Percentiles rank a stretch among this genome's conserved stretches.
phyloP scores from a whole-genome alignment of 108 stramenopile genomes.

The Phaeodactylum tricornutum region DNA sequence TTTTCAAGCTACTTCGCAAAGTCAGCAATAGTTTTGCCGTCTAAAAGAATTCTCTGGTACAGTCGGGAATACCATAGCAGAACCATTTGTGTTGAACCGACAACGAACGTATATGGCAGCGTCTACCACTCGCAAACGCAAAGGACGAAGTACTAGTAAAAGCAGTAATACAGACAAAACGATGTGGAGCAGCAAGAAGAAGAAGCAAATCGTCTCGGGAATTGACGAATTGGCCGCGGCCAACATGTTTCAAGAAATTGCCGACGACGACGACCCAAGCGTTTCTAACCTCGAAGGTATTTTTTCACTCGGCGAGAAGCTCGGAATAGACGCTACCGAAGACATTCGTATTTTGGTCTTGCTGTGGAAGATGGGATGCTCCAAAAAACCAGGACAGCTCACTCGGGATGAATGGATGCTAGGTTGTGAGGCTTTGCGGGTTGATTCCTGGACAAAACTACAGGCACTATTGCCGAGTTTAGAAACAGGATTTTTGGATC shows the following conservation, averaged over 20 bases:
- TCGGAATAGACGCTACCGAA: conserved; percentile 70
- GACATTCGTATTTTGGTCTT: conserved; percentile 83
- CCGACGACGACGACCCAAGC: conserved; percentile 51
- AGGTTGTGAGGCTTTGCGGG: conserved; percentile 39
- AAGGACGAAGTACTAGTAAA: background rate
- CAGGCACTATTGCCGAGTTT: conserved; percentile 48
- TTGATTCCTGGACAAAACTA: conserved; percentile 60
- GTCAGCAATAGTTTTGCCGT: too few relatives aligned
- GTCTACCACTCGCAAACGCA: too few relatives aligned
- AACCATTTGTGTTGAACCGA: too few relatives aligned
- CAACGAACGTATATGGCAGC: too few relatives aligned
- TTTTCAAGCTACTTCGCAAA: too few relatives aligned
- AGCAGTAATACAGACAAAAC: background rate
- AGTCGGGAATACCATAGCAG: too few relatives aligned
- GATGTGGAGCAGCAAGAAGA: conserved; percentile 1
- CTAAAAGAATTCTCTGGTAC: too few relatives aligned
- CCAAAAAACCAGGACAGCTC: conserved; percentile 76
- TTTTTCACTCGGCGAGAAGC: conserved; percentile 56
- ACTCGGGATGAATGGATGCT: conserved; percentile 60
- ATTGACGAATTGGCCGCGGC: conserved; percentile 7
- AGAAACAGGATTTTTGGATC: conserved; percentile 85
- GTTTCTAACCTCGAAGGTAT: conserved; percentile 71
- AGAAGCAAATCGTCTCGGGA: background rate
- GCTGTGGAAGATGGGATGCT: conserved; percentile 73
- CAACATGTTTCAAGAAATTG: conserved; percentile 51